A percentile compares a stretch with the other conserved stretches of the same genome.
Evolutionary conservation across 257 asterid species (phyloP).

Genomic region (Craterostigma plantagineum): DNA sequence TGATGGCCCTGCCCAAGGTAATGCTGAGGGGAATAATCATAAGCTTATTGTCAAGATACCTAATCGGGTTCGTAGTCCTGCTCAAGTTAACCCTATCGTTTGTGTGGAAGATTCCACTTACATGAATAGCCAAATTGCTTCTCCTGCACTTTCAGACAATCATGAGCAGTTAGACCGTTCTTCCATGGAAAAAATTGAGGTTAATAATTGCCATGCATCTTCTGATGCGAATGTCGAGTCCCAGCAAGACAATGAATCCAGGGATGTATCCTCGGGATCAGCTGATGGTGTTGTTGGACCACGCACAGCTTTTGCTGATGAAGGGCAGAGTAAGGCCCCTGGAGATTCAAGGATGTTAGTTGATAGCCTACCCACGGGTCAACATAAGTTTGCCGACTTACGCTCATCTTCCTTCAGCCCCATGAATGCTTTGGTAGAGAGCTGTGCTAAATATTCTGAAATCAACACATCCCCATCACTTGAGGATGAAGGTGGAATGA

Average conservation of each 20-base stretch:
- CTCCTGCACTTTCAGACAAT: slow-evolving; percentile 29
- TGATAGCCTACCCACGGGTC: slow-evolving; percentile 19
- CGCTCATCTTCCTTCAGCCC: slow-evolving; percentile 58
- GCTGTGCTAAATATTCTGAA: slow-evolving; percentile 75
- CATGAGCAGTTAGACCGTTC: slow-evolving; percentile 25
- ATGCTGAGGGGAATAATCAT: slow-evolving; percentile 31
- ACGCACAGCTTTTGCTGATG: slow-evolving; percentile 25
- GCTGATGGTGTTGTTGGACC: slow-evolving; percentile 37
- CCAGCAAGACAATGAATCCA: slow-evolving; percentile 28
- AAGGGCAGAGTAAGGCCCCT: slow-evolving; percentile 27
- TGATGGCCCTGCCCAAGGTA: too few relatives aligned
- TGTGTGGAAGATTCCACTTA: slow-evolving; percentile 32
- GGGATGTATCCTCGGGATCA: slow-evolving; percentile 30
- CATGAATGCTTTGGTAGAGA: slow-evolving; percentile 87
- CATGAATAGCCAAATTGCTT: slow-evolving; percentile 40
- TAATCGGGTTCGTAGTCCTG: slow-evolving; percentile 49
- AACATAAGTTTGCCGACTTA: slow-evolving; percentile 24
- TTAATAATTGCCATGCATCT: slow-evolving; percentile 14
- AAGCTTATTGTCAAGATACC: slow-evolving; percentile 74
- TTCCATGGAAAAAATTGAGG: slow-evolving; percentile 29
- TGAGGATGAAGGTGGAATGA: slow-evolving; percentile 84
- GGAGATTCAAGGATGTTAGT: too few relatives aligned
- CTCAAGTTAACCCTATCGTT: slow-evolving; percentile 33
- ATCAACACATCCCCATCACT: slow-evolving; percentile 44
- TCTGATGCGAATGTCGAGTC: slow-evolving; percentile 29